Base-by-base conservation (phyloP, 2,329 filamentous ascomycete genomes). In the Ophiocordyceps robertsii region DNA sequence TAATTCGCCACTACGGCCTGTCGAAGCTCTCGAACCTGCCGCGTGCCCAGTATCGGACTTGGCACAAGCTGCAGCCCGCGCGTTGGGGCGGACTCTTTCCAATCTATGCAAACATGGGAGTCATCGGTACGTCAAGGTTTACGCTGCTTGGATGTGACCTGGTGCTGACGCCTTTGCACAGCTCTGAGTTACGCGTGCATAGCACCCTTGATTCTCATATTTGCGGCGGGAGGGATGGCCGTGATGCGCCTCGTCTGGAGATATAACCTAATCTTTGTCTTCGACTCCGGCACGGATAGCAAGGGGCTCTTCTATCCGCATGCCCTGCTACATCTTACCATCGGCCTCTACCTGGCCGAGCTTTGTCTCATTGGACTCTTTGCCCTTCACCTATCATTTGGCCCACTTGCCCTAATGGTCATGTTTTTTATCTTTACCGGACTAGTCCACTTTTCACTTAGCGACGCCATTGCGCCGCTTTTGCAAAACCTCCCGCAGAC, bases 251-350 rank as follows among this genome's bases (percentile, higher is more conserved):
- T 90, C 41, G 84, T 88, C 39, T 95, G 87, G 70, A 77, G 84
- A 16, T 95, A 96, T 70, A 93, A 95, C 57, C 64, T 96, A 43
- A 72, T 95, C 40, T 95, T 86, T 60, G 87, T 95, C 31, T 82
- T 80, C 40, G 84, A 93, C 56, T 78, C 84, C 9, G 66, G 77
- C 45, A 80, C 94, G 54, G 88, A 95, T 57, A 94, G 85, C 32
- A 86, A 93, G 56, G 89, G 90, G 14, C 74, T 90, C 13, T 80
- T 86, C 51, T 95, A 95, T 56, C 82, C 86, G 1, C 82, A 82
- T n/a, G 89, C 85, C 1, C 68, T 96, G 41, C 82, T 93, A 58
- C 89, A 95, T 45, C 76, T 93, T 39, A 78, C 90, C 27, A 80
- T 82, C 1, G 89, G 90, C 19, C 68, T 93, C 40, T 95, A 96